Percentiles rank a stretch among this genome's conserved stretches.
phyloP scores from a whole-genome alignment of 108 stramenopile species.

The Skeletonema grethae region DNA sequence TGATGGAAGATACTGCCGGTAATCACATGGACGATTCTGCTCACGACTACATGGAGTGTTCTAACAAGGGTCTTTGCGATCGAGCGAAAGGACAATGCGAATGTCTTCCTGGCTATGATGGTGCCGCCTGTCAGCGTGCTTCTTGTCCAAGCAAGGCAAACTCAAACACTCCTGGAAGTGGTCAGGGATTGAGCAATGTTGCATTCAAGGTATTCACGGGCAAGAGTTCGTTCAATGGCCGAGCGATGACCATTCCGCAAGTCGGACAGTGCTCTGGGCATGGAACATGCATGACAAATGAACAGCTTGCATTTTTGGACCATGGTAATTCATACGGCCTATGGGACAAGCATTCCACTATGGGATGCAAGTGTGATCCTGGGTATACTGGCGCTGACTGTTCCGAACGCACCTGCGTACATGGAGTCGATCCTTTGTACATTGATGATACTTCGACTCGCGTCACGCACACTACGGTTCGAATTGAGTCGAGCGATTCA shows the following conservation, averaged over 20 bases:
- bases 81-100: slow-evolving; percentile 68
- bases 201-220: slow-evolving; percentile 46
- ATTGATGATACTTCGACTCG: slow-evolving; percentile 62
- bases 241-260: slow-evolving; percentile 18
- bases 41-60: slow-evolving; percentile 80
- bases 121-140: slow-evolving; percentile 78
- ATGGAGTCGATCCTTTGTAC: slow-evolving; percentile 76
- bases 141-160: slow-evolving; percentile 67
- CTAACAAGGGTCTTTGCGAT: slow-evolving; percentile 85
- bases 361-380: slow-evolving; percentile 76
- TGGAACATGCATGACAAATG: slow-evolving; percentile 72
- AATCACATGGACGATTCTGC: slow-evolving; percentile 51
- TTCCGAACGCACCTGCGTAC: slow-evolving; percentile 55
- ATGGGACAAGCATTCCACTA: slow-evolving; percentile 69
- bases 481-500: slow-evolving; percentile 40
- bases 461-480: slow-evolving; percentile 56
- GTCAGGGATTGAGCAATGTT: slow-evolving; percentile 28
- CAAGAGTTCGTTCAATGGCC: slow-evolving; percentile 43
- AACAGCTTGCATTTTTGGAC: slow-evolving; percentile 61
- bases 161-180: slow-evolving; percentile 39
- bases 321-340: slow-evolving; percentile 66
- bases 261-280: slow-evolving; percentile 64
- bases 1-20: slow-evolving; percentile 53
- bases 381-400: slow-evolving; percentile 72
- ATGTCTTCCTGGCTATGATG: slow-evolving; percentile 86